Evolutionary conservation across 1,139 yeast species (phyloP).

Genomic region (Taphrina wiesneri): DNA sequence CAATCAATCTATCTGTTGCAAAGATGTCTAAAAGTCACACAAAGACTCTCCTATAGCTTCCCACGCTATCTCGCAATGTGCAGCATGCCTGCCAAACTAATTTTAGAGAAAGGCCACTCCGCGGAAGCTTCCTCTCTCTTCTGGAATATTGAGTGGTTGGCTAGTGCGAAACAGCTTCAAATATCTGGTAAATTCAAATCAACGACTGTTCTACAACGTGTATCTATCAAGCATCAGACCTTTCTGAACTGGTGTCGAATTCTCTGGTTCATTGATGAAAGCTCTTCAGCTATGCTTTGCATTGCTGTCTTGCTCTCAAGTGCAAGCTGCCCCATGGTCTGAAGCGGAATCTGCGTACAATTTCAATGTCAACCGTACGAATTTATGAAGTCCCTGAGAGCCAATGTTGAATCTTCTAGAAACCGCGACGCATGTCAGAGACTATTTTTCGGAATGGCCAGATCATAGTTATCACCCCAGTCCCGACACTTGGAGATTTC

Average conservation of each 20-base stretch:
- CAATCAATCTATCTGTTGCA: not conserved
- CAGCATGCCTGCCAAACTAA: not conserved
- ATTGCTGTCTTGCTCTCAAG: not conserved
- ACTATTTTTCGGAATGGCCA: conserved; percentile 35
- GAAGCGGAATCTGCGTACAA: conserved; percentile 23
- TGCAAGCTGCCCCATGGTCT: conserved; percentile 20
- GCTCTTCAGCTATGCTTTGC: not conserved
- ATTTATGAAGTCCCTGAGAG: not conserved
- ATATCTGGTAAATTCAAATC: not conserved
- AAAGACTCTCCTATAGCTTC: not conserved
- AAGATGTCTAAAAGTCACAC: conserved; percentile 11
- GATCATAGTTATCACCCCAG: conserved; percentile 32
- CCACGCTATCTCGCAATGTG: not conserved
- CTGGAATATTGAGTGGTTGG: not conserved
- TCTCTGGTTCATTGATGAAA: not conserved
- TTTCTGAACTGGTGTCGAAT: not conserved
- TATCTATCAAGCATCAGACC: too few species aligned
- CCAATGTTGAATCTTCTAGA: not conserved
- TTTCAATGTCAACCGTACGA: conserved; percentile 24
- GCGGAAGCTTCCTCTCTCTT: not conserved
- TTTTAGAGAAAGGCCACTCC: not conserved
- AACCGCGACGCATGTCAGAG: conserved; percentile 26
- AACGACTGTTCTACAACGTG: not conserved
- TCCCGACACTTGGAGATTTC: conserved; percentile 34
- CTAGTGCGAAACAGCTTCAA: not conserved